Evolutionary conservation across 2,329 filamentous ascomycete genomes (phyloP).

Genomic region (Daldinia sp.): DNA sequence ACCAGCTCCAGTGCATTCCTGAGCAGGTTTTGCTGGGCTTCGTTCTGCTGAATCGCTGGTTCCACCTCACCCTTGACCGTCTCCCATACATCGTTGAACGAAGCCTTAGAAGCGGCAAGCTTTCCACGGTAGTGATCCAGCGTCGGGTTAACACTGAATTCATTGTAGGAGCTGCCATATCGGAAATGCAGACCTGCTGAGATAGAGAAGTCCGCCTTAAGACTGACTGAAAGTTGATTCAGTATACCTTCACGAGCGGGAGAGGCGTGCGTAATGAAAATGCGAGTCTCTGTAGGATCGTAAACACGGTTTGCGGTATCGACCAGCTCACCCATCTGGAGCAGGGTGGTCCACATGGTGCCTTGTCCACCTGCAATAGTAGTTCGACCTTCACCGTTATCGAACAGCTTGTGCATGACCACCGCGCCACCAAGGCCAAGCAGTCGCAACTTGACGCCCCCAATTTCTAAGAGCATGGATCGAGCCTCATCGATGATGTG

Average conservation of each 20-base stretch:
- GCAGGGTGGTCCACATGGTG: conserved; percentile 98
- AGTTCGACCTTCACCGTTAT: conserved; percentile 96
- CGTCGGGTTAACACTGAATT: conserved; percentile 98
- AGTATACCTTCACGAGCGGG: conserved; percentile 95
- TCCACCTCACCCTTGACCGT: conserved; percentile 97
- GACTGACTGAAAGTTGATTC: conserved; percentile 95
- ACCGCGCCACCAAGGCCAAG: conserved; percentile 95
- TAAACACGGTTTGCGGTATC: conserved; percentile 99
- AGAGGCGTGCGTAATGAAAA: conserved; percentile 97
- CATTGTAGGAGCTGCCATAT: conserved; percentile 99
- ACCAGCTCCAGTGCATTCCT: conserved; percentile 93
- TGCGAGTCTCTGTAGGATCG: conserved; percentile 94
- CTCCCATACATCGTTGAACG: conserved; percentile 99
- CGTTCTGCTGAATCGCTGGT: conserved; percentile 91
- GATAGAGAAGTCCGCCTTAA: conserved; percentile 98
- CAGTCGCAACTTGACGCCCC: conserved; percentile 93
- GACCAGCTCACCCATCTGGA: conserved; percentile 98
- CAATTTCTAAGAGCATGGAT: conserved; percentile 93
- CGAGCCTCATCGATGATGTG: conserved; percentile 99
- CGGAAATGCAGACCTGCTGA: conserved; percentile 98
- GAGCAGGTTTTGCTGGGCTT: conserved; percentile 91
- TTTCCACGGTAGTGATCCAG: conserved; percentile 99
- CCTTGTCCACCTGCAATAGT: conserved; percentile 98
- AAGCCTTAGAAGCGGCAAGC: conserved; percentile 96
- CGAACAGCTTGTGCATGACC: conserved; percentile 99